Evolutionary conservation across 495 filamentous ascomycete species (phyloP), one percentile per base, ranked within the genome.

Genomic region (Xylaria curta): DNA sequence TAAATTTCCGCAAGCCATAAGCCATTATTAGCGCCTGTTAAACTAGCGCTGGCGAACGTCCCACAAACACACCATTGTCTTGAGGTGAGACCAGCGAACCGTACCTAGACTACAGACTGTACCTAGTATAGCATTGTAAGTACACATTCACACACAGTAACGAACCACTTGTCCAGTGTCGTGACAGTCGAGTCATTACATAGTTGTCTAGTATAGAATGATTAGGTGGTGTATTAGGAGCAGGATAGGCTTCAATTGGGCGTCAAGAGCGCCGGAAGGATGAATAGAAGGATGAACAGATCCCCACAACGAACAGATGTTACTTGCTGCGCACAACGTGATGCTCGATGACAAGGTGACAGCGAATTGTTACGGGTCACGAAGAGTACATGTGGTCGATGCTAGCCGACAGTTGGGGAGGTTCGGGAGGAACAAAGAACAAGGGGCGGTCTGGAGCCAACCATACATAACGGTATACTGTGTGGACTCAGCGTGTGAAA

Each of bases 381-480:
- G 56, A 28, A 60, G 28, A 47, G 46, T 66, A 66, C 63, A 66
- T 51, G 63, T 40, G 36, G 38, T 33, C 46, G 31, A 31, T 36
- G 46, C 44, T 66, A 21, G 28, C 40, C 63, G 62, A 53, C 46
- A 53, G 31, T 53, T 66, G 63, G 63, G 63, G 46, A 47, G 1
- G 61, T 47, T 38, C 46, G 51, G 24, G 17, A 36, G 44, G 46
- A 36, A 67, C 65, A 26, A 54, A 42, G 36, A 24, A 53, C 66
- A 69, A 49, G 66, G 66, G 66, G 66, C 66, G 66, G 66, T 69
- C 66, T 69, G 66, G 54, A 38, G 54, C 66, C 40, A 33, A 66
- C 62, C 60, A 42, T 12, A 60, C 58, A 60, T 42, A 21, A 7
- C 58, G 33, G 51, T 38, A 4, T 54, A 66, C 49, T 65, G 61